These are phyloP conservation scores for Naematelia encephala DNA, from an alignment of 768 basidiomycete species.

Conservation along the genomic window DNA sequence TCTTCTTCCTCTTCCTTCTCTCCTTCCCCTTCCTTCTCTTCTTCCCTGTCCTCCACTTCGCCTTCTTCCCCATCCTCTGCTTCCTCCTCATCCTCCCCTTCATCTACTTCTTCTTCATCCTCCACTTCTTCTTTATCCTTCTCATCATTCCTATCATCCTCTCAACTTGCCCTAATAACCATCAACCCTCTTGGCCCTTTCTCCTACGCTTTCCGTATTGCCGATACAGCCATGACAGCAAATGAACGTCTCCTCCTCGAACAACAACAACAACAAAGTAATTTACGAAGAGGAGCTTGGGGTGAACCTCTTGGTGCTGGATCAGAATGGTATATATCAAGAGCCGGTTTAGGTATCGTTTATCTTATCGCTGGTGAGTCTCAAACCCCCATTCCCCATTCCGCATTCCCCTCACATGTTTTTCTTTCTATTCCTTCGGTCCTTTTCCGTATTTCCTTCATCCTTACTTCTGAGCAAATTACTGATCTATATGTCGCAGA, in stretches of 20 bases:
- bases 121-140: neutral
- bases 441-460: neutral
- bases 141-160: neutral
- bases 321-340: conserved; percentile 32
- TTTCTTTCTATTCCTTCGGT: neutral
- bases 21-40: conserved; percentile 4
- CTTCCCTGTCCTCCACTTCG: neutral
- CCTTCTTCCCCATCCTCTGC: conserved; percentile 1
- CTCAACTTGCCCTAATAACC: conserved; percentile 22
- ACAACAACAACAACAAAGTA: neutral
- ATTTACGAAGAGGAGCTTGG: neutral
- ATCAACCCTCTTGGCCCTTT: conserved; percentile 36
- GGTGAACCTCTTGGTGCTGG: conserved; percentile 4
- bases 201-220: conserved; percentile 36
- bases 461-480: neutral
- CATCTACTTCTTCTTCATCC: neutral
- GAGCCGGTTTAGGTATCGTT: conserved; percentile 25
- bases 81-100: neutral
- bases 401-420: neutral
- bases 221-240: conserved; percentile 16
- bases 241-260: conserved; percentile 5
- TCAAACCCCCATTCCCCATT: neutral
- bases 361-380: conserved; percentile 34
- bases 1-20: neutral
- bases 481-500: conserved; percentile 13